Evolutionary conservation across 129 eudicot genomes (phyloP).

Genomic region (Flaveria ramosissima): DNA sequence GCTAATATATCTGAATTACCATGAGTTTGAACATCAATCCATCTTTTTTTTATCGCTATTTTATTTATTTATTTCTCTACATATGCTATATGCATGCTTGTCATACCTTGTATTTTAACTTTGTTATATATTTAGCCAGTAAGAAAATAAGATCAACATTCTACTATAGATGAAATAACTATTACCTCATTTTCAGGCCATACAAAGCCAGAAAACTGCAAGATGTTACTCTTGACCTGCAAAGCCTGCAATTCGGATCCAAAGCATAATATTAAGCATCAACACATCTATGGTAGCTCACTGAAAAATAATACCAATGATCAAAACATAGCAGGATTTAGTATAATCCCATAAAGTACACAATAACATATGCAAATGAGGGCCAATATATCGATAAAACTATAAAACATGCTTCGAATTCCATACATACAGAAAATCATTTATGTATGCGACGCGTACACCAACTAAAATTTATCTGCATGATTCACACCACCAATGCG

Average conservation of each 20-base stretch:
- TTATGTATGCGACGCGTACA: background rate
- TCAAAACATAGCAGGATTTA: slow-evolving; percentile 10
- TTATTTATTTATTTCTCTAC: background rate
- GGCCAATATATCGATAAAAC: background rate
- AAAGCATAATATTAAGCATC: slow-evolving; percentile 1
- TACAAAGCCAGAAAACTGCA: slow-evolving; percentile 90
- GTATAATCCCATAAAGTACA: slow-evolving; percentile 14
- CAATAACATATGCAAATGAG: slow-evolving; percentile 7
- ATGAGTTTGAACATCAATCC: background rate
- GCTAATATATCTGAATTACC: slow-evolving; percentile 6
- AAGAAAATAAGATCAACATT: slow-evolving; percentile 13
- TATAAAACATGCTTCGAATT: slow-evolving; percentile 8
- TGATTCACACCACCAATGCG: slow-evolving; percentile 23
- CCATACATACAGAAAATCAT: background rate
- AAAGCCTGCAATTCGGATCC: slow-evolving; percentile 64
- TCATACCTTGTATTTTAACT: background rate
- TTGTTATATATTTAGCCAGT: background rate
- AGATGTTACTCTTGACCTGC: slow-evolving; percentile 71
- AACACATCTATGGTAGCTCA: slow-evolving; percentile 9
- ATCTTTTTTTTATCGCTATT: background rate
- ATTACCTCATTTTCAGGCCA: slow-evolving; percentile 88
- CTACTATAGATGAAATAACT: slow-evolving; percentile 11
- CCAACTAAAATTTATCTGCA: slow-evolving; percentile 9
- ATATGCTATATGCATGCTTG: background rate
- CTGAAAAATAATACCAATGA: background rate